Conservation (phyloP, 352 stramenopile species). For the Globisporangium middletonii region DNA sequence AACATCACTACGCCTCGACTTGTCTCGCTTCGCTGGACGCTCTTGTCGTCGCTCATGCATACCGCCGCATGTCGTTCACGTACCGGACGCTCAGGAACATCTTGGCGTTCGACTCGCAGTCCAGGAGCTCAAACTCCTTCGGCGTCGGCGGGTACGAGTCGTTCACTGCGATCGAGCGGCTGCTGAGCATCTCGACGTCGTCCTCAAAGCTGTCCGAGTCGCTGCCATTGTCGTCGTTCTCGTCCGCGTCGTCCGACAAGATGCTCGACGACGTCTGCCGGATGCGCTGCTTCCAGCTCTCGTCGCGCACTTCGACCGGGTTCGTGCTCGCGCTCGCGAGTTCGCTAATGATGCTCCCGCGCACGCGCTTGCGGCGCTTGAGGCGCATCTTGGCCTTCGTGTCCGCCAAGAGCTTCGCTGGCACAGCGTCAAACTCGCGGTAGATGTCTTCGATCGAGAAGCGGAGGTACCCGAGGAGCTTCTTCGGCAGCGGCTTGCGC, state of each 20-base stretch:
- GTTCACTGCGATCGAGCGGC: slow-evolving; percentile 43
- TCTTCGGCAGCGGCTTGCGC: slow-evolving; percentile 79
- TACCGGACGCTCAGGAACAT: slow-evolving; percentile 82
- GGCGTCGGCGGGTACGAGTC: slow-evolving; percentile 44
- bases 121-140: slow-evolving; percentile 40
- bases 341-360: slow-evolving; percentile 75
- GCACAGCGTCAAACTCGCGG: slow-evolving; percentile 69
- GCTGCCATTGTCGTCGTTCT: slow-evolving; percentile 19
- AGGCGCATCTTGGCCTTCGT: slow-evolving; percentile 66
- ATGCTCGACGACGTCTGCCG: slow-evolving; percentile 28
- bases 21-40: not conserved
- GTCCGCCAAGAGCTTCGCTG: slow-evolving; percentile 62
- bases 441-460: slow-evolving; percentile 86
- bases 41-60: slow-evolving; percentile 27
- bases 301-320: slow-evolving; percentile 53
- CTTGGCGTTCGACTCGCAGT: slow-evolving; percentile 44
- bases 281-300: slow-evolving; percentile 63
- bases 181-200: slow-evolving; percentile 56
- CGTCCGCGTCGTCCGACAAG: slow-evolving; percentile 22
- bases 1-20: not conserved
- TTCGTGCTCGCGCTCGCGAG: slow-evolving; percentile 31
- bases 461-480: slow-evolving; percentile 59
- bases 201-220: slow-evolving; percentile 60
- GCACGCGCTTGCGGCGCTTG: slow-evolving; percentile 74
- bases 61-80: slow-evolving; percentile 84